Evolutionary conservation across 805 yeast genomes (phyloP), one percentile per base, ranked within the genome.

Genomic region (Candida arabinofermentans): DNA sequence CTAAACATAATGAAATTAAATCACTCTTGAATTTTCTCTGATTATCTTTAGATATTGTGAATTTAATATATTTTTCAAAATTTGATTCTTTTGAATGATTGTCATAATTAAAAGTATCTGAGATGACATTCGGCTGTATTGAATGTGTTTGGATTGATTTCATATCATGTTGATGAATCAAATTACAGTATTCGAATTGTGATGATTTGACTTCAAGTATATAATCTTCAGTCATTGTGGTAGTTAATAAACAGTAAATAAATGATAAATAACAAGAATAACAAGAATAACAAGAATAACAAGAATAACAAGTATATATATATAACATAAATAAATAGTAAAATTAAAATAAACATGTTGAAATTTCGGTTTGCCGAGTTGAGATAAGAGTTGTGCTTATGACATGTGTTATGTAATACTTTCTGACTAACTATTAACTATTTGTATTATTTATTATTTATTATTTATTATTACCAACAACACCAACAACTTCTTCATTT

Each of bases 401-500:
- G n/a, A n/a, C n/a, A n/a, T n/a, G n/a, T n/a, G n/a, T n/a, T n/a
- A n/a, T n/a, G n/a, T n/a, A n/a, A n/a, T n/a, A n/a, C n/a, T n/a
- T n/a, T n/a, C n/a, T n/a, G 9, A 7, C 6, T 23, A 23, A 6
- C 6, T 6, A 9, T 7, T 23, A 23, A 7, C 6, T 14, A 29
- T 29, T 14, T 5, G 16, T 14, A 14, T n/a, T 29, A 29, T 14
- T 14, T 10, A 29, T 14, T 16, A 14, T 7, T 18, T 12, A 31
- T 8, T 18, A 10, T 29, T 41, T 41, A 18, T 31, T 34, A 12
- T 34, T 24, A 16, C 57, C 64, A 34, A 63, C 54, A 7, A 54
- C 39, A 24, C 95, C 95, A 38, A 86, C 70, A 47, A 86, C 86
- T 44, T 74, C 76, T 58, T 86, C 93, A 50, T 83, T 78, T 62